These are phyloP conservation scores for Tetrapisispora nanseiensis DNA, from an alignment of 805 yeast species.

Conservation along the genomic window DNA sequence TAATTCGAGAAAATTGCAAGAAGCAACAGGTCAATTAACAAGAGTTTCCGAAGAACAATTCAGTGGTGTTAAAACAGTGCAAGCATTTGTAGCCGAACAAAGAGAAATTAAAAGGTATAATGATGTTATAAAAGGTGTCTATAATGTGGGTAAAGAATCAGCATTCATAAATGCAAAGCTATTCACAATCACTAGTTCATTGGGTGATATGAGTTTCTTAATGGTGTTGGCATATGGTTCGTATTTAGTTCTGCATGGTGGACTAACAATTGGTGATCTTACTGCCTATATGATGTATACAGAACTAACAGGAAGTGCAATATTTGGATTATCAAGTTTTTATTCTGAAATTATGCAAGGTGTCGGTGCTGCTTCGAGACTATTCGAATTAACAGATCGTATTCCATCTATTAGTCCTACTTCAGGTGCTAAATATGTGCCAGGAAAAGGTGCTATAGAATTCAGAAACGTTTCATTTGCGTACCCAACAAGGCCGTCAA, in stretches of 20 bases:
- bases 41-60: slow-evolving; percentile 90
- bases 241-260: slow-evolving; percentile 64
- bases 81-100: slow-evolving; percentile 81
- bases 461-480: slow-evolving; percentile 62
- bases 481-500: slow-evolving; percentile 82
- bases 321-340: slow-evolving; percentile 85
- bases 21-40: slow-evolving; percentile 76
- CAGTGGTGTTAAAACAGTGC: slow-evolving; percentile 80
- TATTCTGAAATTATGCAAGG: slow-evolving; percentile 97
- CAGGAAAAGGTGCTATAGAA: slow-evolving; percentile 38
- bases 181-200: slow-evolving; percentile 65
- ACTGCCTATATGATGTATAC: slow-evolving; percentile 93
- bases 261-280: slow-evolving; percentile 76
- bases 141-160: slow-evolving; percentile 65
- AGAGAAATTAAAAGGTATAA: slow-evolving; percentile 72
- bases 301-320: slow-evolving; percentile 85
- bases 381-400: slow-evolving; percentile 79
- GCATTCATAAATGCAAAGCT: slow-evolving; percentile 73
- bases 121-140: slow-evolving; percentile 53
- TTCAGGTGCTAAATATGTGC: slow-evolving; percentile 41
- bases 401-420: slow-evolving; percentile 61
- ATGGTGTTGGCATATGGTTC: slow-evolving; percentile 76
- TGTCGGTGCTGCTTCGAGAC: slow-evolving; percentile 88
- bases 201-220: slow-evolving; percentile 77
- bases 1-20: slow-evolving; percentile 71